Base-by-base conservation (phyloP, 352 stramenopile genomes). In the Pilasporangium apinafurcum region DNA sequence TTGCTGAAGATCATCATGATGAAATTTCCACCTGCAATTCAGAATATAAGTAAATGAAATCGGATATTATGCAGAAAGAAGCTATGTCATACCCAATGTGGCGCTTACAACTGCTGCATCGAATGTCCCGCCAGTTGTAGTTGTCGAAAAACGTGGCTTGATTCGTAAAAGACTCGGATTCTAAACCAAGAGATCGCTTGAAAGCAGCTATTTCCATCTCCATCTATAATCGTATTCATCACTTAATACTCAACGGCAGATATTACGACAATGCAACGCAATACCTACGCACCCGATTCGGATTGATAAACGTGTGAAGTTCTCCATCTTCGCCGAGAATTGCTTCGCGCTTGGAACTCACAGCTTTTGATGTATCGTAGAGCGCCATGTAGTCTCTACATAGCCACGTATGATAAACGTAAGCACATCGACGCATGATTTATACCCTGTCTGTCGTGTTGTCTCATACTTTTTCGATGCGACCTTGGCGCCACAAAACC, bases 171-270 rank as follows among this genome's bases (percentile, higher is more conserved):
- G 49, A 46, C 8, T 91, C 77, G 13, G 65, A 53, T 29, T 85
- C 69, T 32, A 87, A 18, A 16, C 65, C 79, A 7, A 78, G 30
- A 6, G 79, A 65, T 32, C 69, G 53, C 35, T 73, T 71, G 56
- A 93, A 93, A 12, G 71, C 72, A 13, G 70, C 78, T 8, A 93
- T 42, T 41, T 91, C 82, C 52, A 89, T 87, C 45, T 93, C 78
- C 4, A 79, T 58, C 76, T 91, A 50, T 24, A 4, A 22, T 4
- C n/a, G n/a, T n/a, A n/a, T n/a, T n/a, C n/a, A n/a, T n/a, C n/a
- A n/a, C n/a, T n/a, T n/a, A n/a, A n/a, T n/a, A n/a, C n/a, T n/a
- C n/a, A n/a, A n/a, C n/a, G n/a, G n/a, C n/a, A n/a, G n/a, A n/a
- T n/a, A n/a, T n/a, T n/a, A n/a, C n/a, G n/a, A n/a, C n/a, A n/a